Evolutionary conservation across 306 rosid genomes (phyloP), one percentile per base, ranked within the genome.

Genomic region (Medicago ruthenica): DNA sequence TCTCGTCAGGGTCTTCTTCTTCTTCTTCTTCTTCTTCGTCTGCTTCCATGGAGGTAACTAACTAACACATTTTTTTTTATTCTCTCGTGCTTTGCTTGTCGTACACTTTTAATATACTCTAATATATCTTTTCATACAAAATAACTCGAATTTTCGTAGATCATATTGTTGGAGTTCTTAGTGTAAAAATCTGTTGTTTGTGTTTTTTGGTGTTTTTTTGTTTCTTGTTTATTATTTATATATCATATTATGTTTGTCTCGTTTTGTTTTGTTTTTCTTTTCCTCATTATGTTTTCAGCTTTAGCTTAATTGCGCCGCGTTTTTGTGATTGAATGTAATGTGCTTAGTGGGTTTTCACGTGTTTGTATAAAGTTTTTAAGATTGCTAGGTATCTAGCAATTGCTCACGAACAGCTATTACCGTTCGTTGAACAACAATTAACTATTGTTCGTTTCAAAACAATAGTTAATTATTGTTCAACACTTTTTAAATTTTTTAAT

Each of bases 141-240:
- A 77, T 54, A 79, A 50, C 82, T 83, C 66, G 81, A 79, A 80
- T 85, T 88, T 82, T 79, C 77, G 62, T 82, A 82, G 91, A 92
- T 92, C 93, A 80, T 85, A 69, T 85, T 82, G 51, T 83, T 82
- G 64, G 79, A 86, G 76, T 86, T 85, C 74, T 78, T 42, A 17
- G 80, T 73, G 44, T 53, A 42, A 36, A 63, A 83, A 76, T 55
- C 22, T 51, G 64, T 76, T 79, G 73, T 79, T 71, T 60, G 57
- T 78, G 80, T 76, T 22, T 73, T 22, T 73, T 39, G 14, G 27
- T 59, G 60, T 51, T 71, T 21, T 16, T n/a, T n/a, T n/a, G n/a
- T n/a, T n/a, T 40, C 4, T 81, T 9, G 72, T 59, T 18, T n/a
- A 1, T 63, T 66, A 4, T 63, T 60, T 14, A 1, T 63, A 1